Base-by-base conservation (phyloP, 129 eudicot genomes). In the Ambrosia artemisiifolia region DNA sequence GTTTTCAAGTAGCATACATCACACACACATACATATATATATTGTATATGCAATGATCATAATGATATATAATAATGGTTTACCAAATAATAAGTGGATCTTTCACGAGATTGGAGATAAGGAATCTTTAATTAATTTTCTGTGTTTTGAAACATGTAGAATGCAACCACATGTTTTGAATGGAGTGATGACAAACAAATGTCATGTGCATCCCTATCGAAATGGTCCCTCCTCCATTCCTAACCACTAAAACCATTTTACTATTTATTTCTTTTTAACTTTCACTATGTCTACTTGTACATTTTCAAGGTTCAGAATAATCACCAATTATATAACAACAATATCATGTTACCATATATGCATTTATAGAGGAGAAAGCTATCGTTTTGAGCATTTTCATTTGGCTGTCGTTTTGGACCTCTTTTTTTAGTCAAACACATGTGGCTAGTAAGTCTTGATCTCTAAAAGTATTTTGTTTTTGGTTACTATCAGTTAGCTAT, bases 121-220 rank as follows among this genome's bases (percentile, higher is more conserved):
- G 79, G 82, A 71, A 76, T 70, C 71, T 71, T 65, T 38, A 14
- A 81, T 54, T 50, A 64, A 34, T 13, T 55, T 75, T 54, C 24
- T 53, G 43, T 44, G 68, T 14, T 53, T 63, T 42, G 64, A 40
- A 76, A 76, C 59, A 71, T 63, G 75, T 65, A 33, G 78, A 42
- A 65, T 30, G 71, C 67, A 51, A 36, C 63, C 84, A 77, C 83
- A 69, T 73, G 67, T 67, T 76, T 56, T 69, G 67, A 63, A 73
- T 20, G 54, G 64, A 44, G 80, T 57, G 59, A 70, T 73, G 83
- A 74, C 88, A 84, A 84, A 64, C 63, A 63, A 77, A 70, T 56
- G 67, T 80, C 85, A 80, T 84, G 85, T 84, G 85, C 77, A 38
- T 71, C 63, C 73, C 53, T 65, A 73, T 79, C 18, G 28, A 5